phyloP scores from a whole-genome alignment of 345 rosid species.

The Populus tremula region DNA sequence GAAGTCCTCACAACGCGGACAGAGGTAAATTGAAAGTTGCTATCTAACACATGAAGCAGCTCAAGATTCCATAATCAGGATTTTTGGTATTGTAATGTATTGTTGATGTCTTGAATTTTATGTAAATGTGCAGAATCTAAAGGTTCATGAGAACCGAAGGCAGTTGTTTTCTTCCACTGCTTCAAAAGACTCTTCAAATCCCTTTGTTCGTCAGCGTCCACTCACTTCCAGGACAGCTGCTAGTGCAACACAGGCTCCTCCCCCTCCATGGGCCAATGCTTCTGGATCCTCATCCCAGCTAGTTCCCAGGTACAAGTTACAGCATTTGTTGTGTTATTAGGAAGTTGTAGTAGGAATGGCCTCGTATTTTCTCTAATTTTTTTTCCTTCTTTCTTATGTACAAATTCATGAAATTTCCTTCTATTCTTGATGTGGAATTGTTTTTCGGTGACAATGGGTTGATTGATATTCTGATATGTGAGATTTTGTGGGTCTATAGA shows the following conservation, averaged over 20 bases:
- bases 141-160: slow-evolving; percentile 75
- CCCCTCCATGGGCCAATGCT: slow-evolving; percentile 73
- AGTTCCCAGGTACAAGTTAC: slow-evolving; percentile 40
- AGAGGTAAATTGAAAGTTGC: slow-evolving; percentile 42
- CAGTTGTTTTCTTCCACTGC: slow-evolving; percentile 67
- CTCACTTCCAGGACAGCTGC: slow-evolving; percentile 53
- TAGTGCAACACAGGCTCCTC: slow-evolving; percentile 47
- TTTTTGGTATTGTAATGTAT: not conserved
- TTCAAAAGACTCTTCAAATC: slow-evolving; percentile 67
- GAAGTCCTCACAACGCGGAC: slow-evolving; percentile 83
- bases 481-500: no score
- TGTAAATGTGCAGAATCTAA: slow-evolving; percentile 54
- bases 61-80: not conserved
- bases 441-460: not conserved
- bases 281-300: slow-evolving; percentile 44
- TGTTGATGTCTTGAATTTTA: not conserved
- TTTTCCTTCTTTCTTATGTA: not conserved
- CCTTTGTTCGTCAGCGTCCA: slow-evolving; percentile 76
- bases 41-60: not conserved
- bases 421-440: not conserved
- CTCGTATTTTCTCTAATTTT: not conserved
- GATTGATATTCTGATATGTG: not conserved
- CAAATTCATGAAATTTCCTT: not conserved
- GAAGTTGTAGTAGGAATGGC: not conserved
- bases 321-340: not conserved